Evolutionary conservation across 345 rosid genomes (phyloP), one percentile per base, ranked within the genome.

Genomic region (Mangifera indica): DNA sequence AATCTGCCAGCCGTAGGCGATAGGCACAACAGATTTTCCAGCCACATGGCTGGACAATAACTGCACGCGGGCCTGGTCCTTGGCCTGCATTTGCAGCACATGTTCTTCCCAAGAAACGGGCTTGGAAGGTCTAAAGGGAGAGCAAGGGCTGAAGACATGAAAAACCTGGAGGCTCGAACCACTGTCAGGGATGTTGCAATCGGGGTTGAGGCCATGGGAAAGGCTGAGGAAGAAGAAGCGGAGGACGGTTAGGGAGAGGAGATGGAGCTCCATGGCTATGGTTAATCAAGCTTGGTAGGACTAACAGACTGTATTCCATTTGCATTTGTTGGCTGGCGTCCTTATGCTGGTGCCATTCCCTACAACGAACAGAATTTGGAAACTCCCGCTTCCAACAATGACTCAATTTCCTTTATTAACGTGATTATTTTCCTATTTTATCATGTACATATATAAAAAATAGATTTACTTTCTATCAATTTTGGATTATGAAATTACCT

Each of bases 1-100:
- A 42, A 88, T 84, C 84, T 81, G 89, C 34, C 93, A 80, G 59
- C 97, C 99, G 0, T 98, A 85, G 45, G 99, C 99, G 17, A 95
- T 80, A 0, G 99, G 99, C 77, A 89, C 97, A 7, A 84, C 81
- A 7, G 97, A 81, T 68, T 76, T 92, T 80, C 58, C 71, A 8
- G 85, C 91, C 63, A 81, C 97, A 2, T 88, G 88, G 81, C 88
- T 92, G 2, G 97, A 80, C 78, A 92, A 72, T 79, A 74, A 88
- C 32, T 75, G 86, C 37, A 92, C 78, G 82, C 99, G 83, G 66
- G 83, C 87, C 76, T 86, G 84, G 85, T 95, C 99, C 56, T 86
- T 75, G 56, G 87, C 87, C 76, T 83, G 87, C 77, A 80, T 83
- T 72, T 92, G 78, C 37, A 89, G 84, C 37, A 94, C 89, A 66